Conservation (phyloP, 2,329 filamentous ascomycete genomes). For the Biscogniauxia mediterranea region DNA sequence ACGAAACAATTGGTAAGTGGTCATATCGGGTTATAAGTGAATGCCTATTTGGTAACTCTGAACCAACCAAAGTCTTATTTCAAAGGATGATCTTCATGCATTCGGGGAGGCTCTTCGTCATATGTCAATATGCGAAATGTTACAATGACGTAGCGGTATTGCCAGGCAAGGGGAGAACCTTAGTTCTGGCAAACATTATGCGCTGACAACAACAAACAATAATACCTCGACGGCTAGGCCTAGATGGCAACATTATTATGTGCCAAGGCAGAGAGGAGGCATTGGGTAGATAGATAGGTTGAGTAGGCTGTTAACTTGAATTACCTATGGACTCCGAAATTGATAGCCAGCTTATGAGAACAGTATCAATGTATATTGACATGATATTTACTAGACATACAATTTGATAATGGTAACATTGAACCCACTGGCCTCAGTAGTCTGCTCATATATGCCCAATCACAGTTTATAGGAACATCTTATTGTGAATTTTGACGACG, state of each 20-base stretch:
- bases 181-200: background rate
- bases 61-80: background rate
- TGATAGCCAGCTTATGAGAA: no score
- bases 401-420: no score
- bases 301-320: no score
- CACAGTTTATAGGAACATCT: no score
- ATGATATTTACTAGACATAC: no score
- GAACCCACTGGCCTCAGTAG: no score
- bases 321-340: no score
- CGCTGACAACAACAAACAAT: background rate
- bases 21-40: background rate
- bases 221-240: background rate
- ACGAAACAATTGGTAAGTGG: background rate
- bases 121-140: background rate
- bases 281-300: no score
- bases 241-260: background rate
- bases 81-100: background rate
- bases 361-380: no score
- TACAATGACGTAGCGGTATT: background rate
- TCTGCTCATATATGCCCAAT: no score
- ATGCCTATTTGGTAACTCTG: background rate
- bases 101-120: background rate
- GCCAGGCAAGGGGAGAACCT: background rate
- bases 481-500: no score
- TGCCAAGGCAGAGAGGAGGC: no score